Percentiles rank a stretch among this genome's conserved stretches.
Evolutionary conservation across 352 stramenopile genomes (phyloP).

Genomic region (Pilasporangium apinafurcum): DNA sequence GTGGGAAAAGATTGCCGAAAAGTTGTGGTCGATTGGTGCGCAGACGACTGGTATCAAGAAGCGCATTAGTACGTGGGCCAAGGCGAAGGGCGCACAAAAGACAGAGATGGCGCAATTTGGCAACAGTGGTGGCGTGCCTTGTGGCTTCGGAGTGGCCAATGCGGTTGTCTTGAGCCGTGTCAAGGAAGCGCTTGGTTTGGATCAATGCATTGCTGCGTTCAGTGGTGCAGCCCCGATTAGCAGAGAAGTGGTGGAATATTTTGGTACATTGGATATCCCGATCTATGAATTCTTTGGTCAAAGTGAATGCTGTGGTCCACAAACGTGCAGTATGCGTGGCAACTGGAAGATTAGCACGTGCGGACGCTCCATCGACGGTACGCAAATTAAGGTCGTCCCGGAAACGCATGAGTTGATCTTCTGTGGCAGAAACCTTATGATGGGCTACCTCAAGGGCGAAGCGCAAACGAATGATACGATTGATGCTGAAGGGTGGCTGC

Average conservation of each 20-base stretch:
- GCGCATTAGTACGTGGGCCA: slow-evolving; percentile 88
- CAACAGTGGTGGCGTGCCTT: slow-evolving; percentile 79
- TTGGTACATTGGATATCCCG: slow-evolving; percentile 91
- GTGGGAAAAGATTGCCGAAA: slow-evolving; percentile 92
- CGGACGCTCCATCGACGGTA: slow-evolving; percentile 69
- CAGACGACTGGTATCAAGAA: slow-evolving; percentile 91
- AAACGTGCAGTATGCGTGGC: slow-evolving; percentile 64
- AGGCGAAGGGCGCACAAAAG: slow-evolving; percentile 78
- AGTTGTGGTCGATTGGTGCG: slow-evolving; percentile 80
- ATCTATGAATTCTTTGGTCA: slow-evolving; percentile 94
- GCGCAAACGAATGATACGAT: slow-evolving; percentile 85
- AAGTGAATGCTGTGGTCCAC: slow-evolving; percentile 86
- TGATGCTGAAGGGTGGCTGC: slow-evolving; percentile 90
- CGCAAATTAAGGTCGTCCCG: slow-evolving; percentile 45
- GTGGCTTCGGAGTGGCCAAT: slow-evolving; percentile 87
- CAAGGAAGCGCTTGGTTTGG: slow-evolving; percentile 87
- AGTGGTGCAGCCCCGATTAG: slow-evolving; percentile 89
- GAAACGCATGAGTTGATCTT: slow-evolving; percentile 75
- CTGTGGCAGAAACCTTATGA: slow-evolving; percentile 84
- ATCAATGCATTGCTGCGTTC: slow-evolving; percentile 77
- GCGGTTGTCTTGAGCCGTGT: slow-evolving; percentile 82
- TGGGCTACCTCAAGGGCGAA: slow-evolving; percentile 84
- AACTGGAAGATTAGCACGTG: slow-evolving; percentile 89
- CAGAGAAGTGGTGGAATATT: slow-evolving; percentile 92
- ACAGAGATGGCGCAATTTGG: slow-evolving; percentile 80